Base-by-base conservation (phyloP, 2,329 filamentous ascomycete genomes). In the Penicillium hordei region DNA sequence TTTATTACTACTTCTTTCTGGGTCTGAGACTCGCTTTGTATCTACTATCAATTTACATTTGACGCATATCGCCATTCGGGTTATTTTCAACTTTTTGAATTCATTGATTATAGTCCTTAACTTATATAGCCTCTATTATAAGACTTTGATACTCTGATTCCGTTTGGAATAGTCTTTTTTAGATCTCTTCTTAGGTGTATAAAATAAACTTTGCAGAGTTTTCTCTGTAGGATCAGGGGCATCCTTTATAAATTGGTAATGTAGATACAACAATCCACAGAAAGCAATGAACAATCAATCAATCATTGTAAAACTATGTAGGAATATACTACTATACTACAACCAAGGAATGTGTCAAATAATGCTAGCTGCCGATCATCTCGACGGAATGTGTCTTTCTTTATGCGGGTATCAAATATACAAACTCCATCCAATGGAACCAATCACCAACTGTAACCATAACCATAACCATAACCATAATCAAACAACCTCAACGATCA, bases 1-100 rank as follows among this genome's bases (percentile, higher is more conserved):
- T 27, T 21, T 38, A 49, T 48, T 52, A 52, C 43, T 56, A 31
- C 17, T 61, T 59, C 23, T 48, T 10, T 42, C 7, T 27, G 52
- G 33, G 56, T 61, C 57, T 27, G 58, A 33, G 50, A 55, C 58
- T 57, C 50, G 23, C 7, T n/a, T 42, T 45, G 33, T 46, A 42
- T 54, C 36, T 21, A 52, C 42, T 46, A 34, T 36, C 21, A 42
- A 34, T 34, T 17, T 34, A 34, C 33, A 34, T 6, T 34, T 17
- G 33, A 34, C 6, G 13, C 15, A 34, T 34, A 5, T 34, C 6
- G 6, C 17, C 15, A 17, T 34, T 17, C 33, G 13, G 31, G 31
- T 33, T 33, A 33, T 33, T 33, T 13, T 33, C 29, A 15, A 29
- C 10, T 13, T 23, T 21, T 1, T 13, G 1, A 29, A 19, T 2